These are phyloP conservation scores for Adansonia rubrostipa DNA, from an alignment of 441 rosid genomes.

Conservation along the genomic window DNA sequence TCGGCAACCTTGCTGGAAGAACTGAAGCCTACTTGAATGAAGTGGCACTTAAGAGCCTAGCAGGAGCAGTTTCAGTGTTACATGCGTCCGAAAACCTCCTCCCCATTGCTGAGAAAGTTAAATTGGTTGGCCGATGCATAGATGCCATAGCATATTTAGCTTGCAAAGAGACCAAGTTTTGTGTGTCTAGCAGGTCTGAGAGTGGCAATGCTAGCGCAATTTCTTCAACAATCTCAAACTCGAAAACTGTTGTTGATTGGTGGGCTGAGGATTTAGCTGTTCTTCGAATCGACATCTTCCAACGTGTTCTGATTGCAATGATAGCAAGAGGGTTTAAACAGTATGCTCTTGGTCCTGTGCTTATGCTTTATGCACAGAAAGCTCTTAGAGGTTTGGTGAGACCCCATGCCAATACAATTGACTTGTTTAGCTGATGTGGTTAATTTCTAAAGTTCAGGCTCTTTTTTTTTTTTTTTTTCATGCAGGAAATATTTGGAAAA, in stretches of 20 bases:
- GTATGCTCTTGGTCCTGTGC: conserved; percentile 66
- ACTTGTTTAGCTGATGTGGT: conserved; percentile 14
- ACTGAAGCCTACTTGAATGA: conserved; percentile 64
- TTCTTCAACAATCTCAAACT: conserved; percentile 39
- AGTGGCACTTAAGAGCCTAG: conserved; percentile 73
- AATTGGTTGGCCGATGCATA: conserved; percentile 60
- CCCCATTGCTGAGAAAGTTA: conserved; percentile 63
- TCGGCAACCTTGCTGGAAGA: conserved; percentile 58
- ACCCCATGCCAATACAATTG: conserved; percentile 32
- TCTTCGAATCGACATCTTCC: conserved; percentile 63
- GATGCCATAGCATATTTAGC: conserved; percentile 66
- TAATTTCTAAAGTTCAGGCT: neutral
- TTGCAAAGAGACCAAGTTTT: conserved; percentile 73
- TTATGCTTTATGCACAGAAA: conserved; percentile 93
- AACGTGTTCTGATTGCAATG: conserved; percentile 62
- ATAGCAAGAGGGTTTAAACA: conserved; percentile 71
- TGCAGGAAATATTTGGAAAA: conserved; percentile 80
- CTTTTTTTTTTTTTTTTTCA: conserved; percentile 20
- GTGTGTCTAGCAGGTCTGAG: conserved; percentile 47
- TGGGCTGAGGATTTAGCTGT: conserved; percentile 74
- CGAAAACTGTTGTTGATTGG: conserved; percentile 61
- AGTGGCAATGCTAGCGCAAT: conserved; percentile 40
- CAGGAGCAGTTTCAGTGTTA: conserved; percentile 63
- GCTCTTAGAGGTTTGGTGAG: conserved; percentile 96
- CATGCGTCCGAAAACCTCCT: conserved; percentile 53